These are phyloP conservation scores for Sporothrix mexicana DNA, from an alignment of 2,329 filamentous ascomycete genomes.

Conservation along the genomic window DNA sequence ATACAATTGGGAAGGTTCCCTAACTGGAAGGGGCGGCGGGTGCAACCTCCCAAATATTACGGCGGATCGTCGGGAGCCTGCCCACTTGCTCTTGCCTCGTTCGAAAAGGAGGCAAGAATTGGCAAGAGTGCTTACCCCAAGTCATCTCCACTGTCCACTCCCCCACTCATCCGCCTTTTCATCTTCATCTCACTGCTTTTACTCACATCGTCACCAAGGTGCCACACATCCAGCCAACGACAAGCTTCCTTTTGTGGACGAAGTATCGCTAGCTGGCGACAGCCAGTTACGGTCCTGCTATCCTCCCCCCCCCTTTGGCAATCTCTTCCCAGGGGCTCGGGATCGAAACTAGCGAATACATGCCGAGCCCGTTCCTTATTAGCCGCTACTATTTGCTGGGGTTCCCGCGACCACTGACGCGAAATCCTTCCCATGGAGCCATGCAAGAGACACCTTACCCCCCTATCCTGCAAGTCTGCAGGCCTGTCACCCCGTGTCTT, in stretches of 20 bases:
- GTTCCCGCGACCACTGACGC: constrained; percentile 35
- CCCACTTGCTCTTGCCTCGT: constrained; percentile 13
- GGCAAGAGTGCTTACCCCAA: background rate
- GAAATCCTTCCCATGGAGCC: constrained; percentile 18
- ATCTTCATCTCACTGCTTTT: constrained; percentile 11
- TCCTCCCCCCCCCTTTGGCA: constrained; percentile 11
- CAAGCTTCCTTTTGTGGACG: background rate
- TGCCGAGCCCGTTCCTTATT: constrained; percentile 44
- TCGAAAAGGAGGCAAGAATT: background rate
- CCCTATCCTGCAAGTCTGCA: background rate
- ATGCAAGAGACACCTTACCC: background rate
- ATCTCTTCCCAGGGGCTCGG: constrained; percentile 44
- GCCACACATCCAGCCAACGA: background rate
- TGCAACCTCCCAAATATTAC: constrained; percentile 9
- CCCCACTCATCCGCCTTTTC: background rate
- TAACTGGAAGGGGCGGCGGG: constrained; percentile 10
- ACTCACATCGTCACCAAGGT: background rate
- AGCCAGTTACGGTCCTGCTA: constrained; percentile 6
- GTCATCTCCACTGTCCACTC: constrained; percentile 3
- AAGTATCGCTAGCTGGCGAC: background rate
- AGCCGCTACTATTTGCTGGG: constrained; percentile 42
- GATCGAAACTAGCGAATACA: constrained; percentile 44
- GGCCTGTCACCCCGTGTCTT: background rate
- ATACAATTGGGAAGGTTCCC: constrained; percentile 17
- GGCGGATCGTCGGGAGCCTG: constrained; percentile 23